phyloP scores from a whole-genome alignment of 1,284 basidiomycete species.

The Sporisorium scitamineum region DNA sequence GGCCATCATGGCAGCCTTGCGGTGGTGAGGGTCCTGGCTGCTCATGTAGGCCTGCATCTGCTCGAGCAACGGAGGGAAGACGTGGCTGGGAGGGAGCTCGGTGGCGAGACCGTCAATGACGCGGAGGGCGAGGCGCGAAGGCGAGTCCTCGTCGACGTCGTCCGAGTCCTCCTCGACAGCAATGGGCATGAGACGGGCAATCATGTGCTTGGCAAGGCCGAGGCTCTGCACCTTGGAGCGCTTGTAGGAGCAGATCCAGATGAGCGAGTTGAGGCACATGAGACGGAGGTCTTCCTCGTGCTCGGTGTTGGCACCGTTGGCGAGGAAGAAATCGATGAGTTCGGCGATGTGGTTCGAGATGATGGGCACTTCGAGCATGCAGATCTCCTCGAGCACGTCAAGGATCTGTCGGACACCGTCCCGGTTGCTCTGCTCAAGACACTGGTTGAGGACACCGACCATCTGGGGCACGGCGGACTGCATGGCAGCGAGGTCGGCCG shows the following conservation, averaged over 20 bases:
- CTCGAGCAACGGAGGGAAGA: conserved; percentile 90
- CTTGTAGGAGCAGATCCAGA: conserved; percentile 93
- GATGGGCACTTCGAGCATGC: conserved; percentile 90
- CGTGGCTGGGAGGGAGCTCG: conserved; percentile 91
- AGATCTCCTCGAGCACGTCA: conserved; percentile 94
- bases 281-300: conserved; percentile 87
- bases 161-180: conserved; percentile 88
- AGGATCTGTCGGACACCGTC: conserved; percentile 87
- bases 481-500: conserved; percentile 89
- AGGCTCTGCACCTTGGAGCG: conserved; percentile 93
- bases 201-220: conserved; percentile 85
- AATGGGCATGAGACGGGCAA: conserved; percentile 92
- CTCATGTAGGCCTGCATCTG: conserved; percentile 70
- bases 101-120: conserved; percentile 95
- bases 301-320: conserved; percentile 82
- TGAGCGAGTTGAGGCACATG: conserved; percentile 91
- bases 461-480: conserved; percentile 89
- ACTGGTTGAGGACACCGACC: conserved; percentile 88
- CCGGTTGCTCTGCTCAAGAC: conserved; percentile 85
- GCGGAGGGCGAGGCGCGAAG: conserved; percentile 91
- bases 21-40: conserved; percentile 73
- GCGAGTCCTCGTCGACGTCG: conserved; percentile 87
- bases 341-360: conserved; percentile 89
- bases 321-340: conserved; percentile 88
- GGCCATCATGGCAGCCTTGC: conserved; percentile 94